Evolutionary conservation across 2,329 filamentous ascomycete species (phyloP), one percentile per base, ranked within the genome.

Genomic region (Trichoderma sp.): DNA sequence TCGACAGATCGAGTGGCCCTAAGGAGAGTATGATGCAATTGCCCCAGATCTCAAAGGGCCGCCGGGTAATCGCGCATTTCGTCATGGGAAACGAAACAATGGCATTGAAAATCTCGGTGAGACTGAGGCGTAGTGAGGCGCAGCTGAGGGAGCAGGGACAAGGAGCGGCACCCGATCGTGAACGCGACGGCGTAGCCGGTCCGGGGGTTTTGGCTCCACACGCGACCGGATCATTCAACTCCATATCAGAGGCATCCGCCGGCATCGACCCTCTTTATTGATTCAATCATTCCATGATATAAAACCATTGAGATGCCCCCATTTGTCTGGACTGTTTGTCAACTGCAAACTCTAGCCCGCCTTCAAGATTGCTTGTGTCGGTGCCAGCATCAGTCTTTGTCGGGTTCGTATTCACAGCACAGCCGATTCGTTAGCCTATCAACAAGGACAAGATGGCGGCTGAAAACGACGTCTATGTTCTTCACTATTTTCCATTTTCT

Each of bases 401-500:
- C 30, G 4, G 26, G 26, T 9, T 26, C 5, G 17, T 8, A 15
- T 36, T 57, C 23, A 15, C 32, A 6, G 30, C 17, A 28, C 17
- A 17, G 17, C 15, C 15, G 28, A 28, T 15, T 3, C 9, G 32
- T 9, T 28, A 8, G n/a, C 4, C 20, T 32, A 36, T 11, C 20
- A 32, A 58, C 23, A 20, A 23, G 1, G 12, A 23, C 53, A 32
- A 65, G 13, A 68, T 68, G 53, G 34, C 53, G 4, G 20, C 53
- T 4, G 55, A 59, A 23, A 67, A 34, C 17, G 57, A 59, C 39
- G 61, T 74, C n/a, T 78, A 76, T 63, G 79, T 75, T 36, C 74
- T 80, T 66, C 75, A 79, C 64, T 78, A 76, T 71, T 80, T 76
- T 20, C 76, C 77, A 6, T 79, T 77, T 68, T 79, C 77, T 3